Evolutionary conservation across 2,329 filamentous ascomycete genomes (phyloP).

Genomic region (Cytospora chrysosperma): DNA sequence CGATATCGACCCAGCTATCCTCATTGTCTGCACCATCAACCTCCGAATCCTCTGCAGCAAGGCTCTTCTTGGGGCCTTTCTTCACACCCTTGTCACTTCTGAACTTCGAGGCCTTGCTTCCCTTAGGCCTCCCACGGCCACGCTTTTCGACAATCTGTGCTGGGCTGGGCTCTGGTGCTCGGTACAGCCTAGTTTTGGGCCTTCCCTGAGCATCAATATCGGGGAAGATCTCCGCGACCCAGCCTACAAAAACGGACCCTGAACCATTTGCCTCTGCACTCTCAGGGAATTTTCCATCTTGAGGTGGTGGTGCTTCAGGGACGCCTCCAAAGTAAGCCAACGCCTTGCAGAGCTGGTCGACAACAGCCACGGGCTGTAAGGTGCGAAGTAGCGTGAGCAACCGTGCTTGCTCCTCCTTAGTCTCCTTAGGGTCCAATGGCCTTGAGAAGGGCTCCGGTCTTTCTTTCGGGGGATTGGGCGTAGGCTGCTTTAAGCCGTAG

Average conservation of each 20-base stretch:
- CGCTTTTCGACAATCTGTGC: conserved; percentile 37
- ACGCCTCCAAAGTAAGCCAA: conserved; percentile 63
- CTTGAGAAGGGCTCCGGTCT: conserved; percentile 1
- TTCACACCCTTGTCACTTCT: conserved; percentile 52
- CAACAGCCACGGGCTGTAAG: conserved; percentile 54
- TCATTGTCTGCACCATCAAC: conserved; percentile 31
- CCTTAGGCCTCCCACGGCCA: conserved; percentile 55
- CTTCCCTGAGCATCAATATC: conserved; percentile 30
- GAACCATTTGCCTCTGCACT: conserved; percentile 57
- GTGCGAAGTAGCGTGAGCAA: conserved; percentile 56
- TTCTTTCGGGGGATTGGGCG: conserved; percentile 13
- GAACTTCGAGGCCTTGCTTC: conserved; percentile 51
- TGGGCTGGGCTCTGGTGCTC: conserved; percentile 21
- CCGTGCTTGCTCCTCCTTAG: conserved; percentile 59
- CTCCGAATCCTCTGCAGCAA: conserved; percentile 14
- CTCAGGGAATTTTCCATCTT: conserved; percentile 52
- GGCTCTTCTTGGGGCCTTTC: conserved; percentile 38
- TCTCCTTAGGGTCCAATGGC: conserved; percentile 42
- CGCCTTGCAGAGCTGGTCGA: conserved; percentile 62
- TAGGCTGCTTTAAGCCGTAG: conserved; percentile 20
- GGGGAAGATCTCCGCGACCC: conserved; percentile 64
- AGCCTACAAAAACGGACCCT: conserved; percentile 58
- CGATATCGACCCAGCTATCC: conserved; percentile 48
- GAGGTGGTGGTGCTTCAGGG: conserved; percentile 52
- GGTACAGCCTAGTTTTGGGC: conserved; percentile 27